Conservation (phyloP, 2,329 filamentous ascomycete species). For the Fonsecaea pedrosoi region DNA sequence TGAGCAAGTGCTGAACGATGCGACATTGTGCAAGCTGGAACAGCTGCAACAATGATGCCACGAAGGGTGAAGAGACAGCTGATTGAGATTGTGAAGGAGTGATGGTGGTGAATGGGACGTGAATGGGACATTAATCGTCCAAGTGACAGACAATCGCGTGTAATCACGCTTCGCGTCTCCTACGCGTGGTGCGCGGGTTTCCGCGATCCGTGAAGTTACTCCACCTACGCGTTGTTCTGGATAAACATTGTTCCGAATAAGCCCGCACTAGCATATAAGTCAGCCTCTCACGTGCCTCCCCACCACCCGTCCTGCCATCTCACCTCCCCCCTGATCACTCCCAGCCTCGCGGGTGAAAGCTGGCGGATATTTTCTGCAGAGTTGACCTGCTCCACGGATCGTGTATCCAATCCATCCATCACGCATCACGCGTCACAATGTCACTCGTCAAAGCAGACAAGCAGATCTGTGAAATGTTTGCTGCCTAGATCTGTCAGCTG, state of each 20-base stretch:
- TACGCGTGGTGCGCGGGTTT: background rate
- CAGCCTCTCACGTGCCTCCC: background rate
- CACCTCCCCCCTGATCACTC: background rate
- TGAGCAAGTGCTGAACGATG: slow-evolving; percentile 63
- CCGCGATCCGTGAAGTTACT: background rate
- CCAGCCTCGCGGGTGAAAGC: background rate
- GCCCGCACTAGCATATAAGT: background rate
- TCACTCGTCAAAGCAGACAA: background rate
- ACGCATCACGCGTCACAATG: background rate
- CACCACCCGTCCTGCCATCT: too few species aligned
- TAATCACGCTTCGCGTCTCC: background rate
- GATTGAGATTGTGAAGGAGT: background rate
- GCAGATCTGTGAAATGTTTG: background rate
- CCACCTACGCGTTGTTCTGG: background rate
- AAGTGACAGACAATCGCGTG: background rate
- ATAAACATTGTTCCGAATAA: background rate
- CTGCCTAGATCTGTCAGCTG: background rate
- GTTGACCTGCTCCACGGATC: background rate
- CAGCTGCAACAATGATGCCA: background rate
- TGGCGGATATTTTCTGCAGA: background rate
- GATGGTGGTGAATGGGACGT: background rate
- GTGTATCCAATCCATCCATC: background rate
- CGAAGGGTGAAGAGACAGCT: background rate
- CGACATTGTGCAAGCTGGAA: slow-evolving; percentile 33
- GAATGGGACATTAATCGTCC: background rate